Conservation (phyloP, 2,329 filamentous ascomycete genomes). For the Talaromyces islandicus region DNA sequence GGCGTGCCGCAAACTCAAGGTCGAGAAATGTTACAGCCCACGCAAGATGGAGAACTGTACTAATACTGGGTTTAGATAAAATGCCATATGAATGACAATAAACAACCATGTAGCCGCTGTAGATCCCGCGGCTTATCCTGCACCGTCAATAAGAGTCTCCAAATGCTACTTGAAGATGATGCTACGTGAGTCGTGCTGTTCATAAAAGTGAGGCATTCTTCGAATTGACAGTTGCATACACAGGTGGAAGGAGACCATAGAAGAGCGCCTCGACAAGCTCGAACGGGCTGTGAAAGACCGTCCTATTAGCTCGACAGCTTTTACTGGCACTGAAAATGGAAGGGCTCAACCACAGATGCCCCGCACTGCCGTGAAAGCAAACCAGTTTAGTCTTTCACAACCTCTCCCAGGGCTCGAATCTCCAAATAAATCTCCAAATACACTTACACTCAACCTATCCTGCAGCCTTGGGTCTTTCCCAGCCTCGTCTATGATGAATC, state of each 20-base stretch:
- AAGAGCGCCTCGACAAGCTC: background rate
- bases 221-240: background rate
- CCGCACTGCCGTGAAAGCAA: background rate
- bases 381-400: background rate
- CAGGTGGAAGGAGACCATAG: background rate
- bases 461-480: slow-evolving; percentile 5
- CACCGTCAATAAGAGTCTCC: slow-evolving; percentile 37
- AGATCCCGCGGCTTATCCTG: slow-evolving; percentile 35
- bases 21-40: slow-evolving; percentile 9
- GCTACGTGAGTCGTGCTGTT: slow-evolving; percentile 16
- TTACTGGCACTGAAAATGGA: background rate
- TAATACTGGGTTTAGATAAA: slow-evolving; percentile 24
- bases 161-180: slow-evolving; percentile 39
- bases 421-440: background rate
- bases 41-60: no score
- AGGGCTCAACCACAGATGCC: background rate
- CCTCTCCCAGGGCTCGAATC: background rate
- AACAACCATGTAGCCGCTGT: slow-evolving; percentile 35
- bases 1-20: slow-evolving; percentile 20
- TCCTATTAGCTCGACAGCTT: background rate
- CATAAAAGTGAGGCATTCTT: background rate
- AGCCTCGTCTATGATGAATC: slow-evolving; percentile 21
- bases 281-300: background rate
- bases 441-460: background rate
- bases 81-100: slow-evolving; percentile 35